Conservation (phyloP, 371 early-diverging fungal species). For the Parasitella parasitica region DNA sequence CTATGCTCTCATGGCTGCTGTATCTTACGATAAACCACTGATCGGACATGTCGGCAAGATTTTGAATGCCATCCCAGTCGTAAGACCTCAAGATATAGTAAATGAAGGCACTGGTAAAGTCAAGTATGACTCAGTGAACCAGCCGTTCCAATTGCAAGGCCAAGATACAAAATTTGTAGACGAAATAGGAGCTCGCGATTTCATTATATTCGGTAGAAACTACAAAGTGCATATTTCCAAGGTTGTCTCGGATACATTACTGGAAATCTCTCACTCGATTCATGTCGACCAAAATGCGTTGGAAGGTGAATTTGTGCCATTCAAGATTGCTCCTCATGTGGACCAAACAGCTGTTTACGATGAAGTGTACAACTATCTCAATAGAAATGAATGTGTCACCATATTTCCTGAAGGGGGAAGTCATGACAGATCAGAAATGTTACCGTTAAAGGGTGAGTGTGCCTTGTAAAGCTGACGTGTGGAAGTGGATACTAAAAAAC, state of each 20-base stretch:
- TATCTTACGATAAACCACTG: conserved; percentile 76
- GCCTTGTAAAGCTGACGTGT: not conserved
- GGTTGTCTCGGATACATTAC: conserved; percentile 80
- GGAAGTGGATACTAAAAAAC: not conserved
- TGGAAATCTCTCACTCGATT: conserved; percentile 51
- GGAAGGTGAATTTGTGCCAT: conserved; percentile 23
- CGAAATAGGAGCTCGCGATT: conserved; percentile 63
- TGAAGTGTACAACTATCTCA: conserved; percentile 75
- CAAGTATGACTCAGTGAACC: conserved; percentile 56
- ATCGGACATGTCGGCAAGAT: conserved; percentile 83
- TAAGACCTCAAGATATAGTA: conserved; percentile 89
- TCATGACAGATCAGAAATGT: conserved; percentile 93
- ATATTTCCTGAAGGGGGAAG: conserved; percentile 98
- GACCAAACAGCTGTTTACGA: conserved; percentile 87
- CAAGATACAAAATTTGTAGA: conserved; percentile 68
- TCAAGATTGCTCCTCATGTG: conserved; percentile 80
- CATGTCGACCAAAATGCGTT: conserved; percentile 36
- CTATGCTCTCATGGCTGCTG: conserved; percentile 83
- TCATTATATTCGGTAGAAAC: conserved; percentile 62
- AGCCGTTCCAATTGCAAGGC: conserved; percentile 70
- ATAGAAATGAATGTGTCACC: conserved; percentile 82
- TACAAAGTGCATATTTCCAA: conserved; percentile 72
- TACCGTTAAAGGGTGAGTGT: conserved; percentile 83
- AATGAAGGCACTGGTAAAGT: conserved; percentile 73
- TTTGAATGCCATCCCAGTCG: conserved; percentile 85